These are phyloP conservation scores for Posidonia oceanica DNA, from an alignment of 116 monocot genomes.

Conservation along the genomic window DNA sequence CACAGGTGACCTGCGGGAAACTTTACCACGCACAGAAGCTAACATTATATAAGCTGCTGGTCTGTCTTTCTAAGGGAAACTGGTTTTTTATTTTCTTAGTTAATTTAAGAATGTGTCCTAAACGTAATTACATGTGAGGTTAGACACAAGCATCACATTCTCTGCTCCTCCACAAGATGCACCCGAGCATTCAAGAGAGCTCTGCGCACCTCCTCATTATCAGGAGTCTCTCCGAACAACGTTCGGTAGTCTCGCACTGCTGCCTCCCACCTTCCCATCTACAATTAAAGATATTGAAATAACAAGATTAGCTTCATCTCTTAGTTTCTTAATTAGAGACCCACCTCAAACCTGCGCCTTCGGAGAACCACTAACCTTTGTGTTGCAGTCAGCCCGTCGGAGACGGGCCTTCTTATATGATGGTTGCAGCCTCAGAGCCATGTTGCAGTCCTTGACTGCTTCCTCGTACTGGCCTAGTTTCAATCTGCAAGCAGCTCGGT, in stretches of 20 bases:
- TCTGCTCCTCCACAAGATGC: conserved; percentile 19
- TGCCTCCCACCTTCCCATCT: conserved; percentile 32
- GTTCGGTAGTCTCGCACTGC: conserved; percentile 25
- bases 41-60: too few species aligned
- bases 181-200: conserved; percentile 14
- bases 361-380: conserved; percentile 16
- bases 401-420: conserved; percentile 34
- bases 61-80: too few species aligned
- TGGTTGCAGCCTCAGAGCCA: conserved; percentile 25
- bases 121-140: too few species aligned
- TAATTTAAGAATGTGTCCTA: too few species aligned
- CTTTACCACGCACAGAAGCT: too few species aligned
- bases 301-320: too few species aligned
- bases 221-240: conserved; percentile 16
- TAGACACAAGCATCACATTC: too few species aligned
- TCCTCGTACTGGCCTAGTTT: conserved; percentile 25
- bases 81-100: too few species aligned
- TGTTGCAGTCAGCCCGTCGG: conserved; percentile 40
- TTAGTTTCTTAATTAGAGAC: too few species aligned
- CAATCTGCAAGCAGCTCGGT: conserved; percentile 28
- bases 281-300: background rate
- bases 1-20: too few species aligned
- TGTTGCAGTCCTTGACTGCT: conserved; percentile 33
- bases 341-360: too few species aligned
- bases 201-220: conserved; percentile 25